Percentiles rank a stretch among this genome's conserved stretches.
Conservation (phyloP, 2,329 filamentous ascomycete genomes). For the Pseudogymnoascus sp. region DNA sequence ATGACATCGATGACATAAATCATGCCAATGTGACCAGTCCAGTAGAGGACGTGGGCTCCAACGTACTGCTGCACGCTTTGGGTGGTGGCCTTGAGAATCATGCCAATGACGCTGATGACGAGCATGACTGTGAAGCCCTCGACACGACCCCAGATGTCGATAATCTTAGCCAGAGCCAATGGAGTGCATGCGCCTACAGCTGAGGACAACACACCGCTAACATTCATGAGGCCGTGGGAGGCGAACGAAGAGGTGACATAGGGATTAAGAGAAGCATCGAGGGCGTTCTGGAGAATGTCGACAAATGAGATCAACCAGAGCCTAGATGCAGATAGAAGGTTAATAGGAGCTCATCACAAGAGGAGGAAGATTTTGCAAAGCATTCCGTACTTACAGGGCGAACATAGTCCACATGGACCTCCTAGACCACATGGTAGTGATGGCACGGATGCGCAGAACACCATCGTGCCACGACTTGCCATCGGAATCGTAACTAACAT, state of each 20-base stretch:
- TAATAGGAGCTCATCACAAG: background rate
- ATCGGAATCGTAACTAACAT: background rate
- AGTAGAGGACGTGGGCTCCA: slow-evolving; percentile 51
- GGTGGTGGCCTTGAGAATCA: slow-evolving; percentile 56
- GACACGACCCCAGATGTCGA: slow-evolving; percentile 40
- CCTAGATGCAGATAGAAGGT: background rate
- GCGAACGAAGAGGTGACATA: slow-evolving; percentile 3
- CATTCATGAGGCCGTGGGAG: slow-evolving; percentile 1
- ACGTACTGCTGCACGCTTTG: slow-evolving; percentile 49
- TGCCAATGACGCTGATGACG: slow-evolving; percentile 34
- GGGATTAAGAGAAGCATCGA: slow-evolving; percentile 2
- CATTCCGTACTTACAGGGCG: background rate
- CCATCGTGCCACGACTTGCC: slow-evolving; percentile 5
- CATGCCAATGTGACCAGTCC: slow-evolving; percentile 30
- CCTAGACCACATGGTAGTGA: slow-evolving; percentile 3
- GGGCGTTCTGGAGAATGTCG: slow-evolving; percentile 4
- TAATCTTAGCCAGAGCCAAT: slow-evolving; percentile 37
- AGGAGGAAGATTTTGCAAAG: background rate
- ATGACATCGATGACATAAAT: slow-evolving; percentile 36
- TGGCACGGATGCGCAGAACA: slow-evolving; percentile 2
- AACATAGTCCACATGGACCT: background rate
- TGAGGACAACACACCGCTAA: slow-evolving; percentile 22
- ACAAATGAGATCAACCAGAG: slow-evolving; percentile 7
- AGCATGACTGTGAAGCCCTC: slow-evolving; percentile 35
- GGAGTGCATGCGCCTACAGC: slow-evolving; percentile 24